These are phyloP conservation scores for Phialophora macrospora DNA, from an alignment of 2,329 filamentous ascomycete species.

Conservation along the genomic window DNA sequence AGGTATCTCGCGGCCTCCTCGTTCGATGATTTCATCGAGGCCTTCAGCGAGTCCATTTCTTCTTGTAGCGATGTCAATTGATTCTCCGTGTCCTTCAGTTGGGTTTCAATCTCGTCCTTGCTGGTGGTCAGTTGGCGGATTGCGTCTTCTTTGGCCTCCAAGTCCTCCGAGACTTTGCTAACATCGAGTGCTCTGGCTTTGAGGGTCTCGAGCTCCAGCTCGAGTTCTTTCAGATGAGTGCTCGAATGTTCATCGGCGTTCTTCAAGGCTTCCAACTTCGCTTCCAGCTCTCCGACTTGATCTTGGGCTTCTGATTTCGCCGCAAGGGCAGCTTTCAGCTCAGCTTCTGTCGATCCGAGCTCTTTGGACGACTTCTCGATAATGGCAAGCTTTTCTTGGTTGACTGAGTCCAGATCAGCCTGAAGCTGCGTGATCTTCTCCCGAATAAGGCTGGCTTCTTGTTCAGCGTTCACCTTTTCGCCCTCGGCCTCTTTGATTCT, in stretches of 20 bases:
- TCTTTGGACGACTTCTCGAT: slow-evolving; percentile 20
- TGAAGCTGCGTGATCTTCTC: slow-evolving; percentile 18
- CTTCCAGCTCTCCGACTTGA: slow-evolving; percentile 22
- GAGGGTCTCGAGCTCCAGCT: slow-evolving; percentile 22
- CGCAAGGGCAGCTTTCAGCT: slow-evolving; percentile 19
- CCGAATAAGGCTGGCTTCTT: slow-evolving; percentile 6
- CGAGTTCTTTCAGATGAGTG: slow-evolving; percentile 20
- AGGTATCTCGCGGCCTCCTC: slow-evolving; percentile 18
- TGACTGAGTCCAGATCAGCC: slow-evolving; percentile 16
- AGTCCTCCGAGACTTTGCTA: slow-evolving; percentile 18
- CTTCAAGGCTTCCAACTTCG: slow-evolving; percentile 21
- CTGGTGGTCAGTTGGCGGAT: slow-evolving; percentile 23
- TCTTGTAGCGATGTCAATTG: slow-evolving; percentile 16
- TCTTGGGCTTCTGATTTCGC: slow-evolving; percentile 20
- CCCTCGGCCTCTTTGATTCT: slow-evolving; percentile 23
- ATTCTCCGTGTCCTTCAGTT: slow-evolving; percentile 15
- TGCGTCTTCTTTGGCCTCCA: slow-evolving; percentile 22
- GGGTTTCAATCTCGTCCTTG: slow-evolving; percentile 21
- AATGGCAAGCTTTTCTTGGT: slow-evolving; percentile 4
- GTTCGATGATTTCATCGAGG: slow-evolving; percentile 11
- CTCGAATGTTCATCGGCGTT: slow-evolving; percentile 16
- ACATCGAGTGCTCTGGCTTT: slow-evolving; percentile 20
- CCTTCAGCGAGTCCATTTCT: slow-evolving; percentile 23
- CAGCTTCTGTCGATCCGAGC: slow-evolving; percentile 20
- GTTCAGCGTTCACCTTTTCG: slow-evolving; percentile 20